Evolutionary conservation across 2,329 filamentous ascomycete genomes (phyloP).

Genomic region (Cladophialophora psammophila): DNA sequence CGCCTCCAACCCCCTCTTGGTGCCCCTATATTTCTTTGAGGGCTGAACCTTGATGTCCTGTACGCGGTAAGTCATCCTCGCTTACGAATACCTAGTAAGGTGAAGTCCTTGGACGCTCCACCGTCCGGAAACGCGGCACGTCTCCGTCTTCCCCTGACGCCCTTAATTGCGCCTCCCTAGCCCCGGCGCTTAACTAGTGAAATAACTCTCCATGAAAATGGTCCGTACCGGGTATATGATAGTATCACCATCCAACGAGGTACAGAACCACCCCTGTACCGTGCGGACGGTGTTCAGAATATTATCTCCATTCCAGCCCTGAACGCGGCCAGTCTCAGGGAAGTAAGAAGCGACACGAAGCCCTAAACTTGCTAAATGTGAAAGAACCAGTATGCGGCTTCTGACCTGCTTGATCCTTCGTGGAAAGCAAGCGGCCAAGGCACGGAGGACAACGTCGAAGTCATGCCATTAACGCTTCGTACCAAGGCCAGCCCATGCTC

Average conservation of each 20-base stretch:
- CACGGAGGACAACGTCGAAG: no score
- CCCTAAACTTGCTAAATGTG: neutral
- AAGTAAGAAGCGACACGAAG: neutral
- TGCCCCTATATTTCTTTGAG: neutral
- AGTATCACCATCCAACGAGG: neutral
- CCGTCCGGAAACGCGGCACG: conserved; percentile 7
- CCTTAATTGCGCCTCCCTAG: conserved; percentile 1
- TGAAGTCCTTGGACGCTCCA: no score
- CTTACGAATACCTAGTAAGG: no score
- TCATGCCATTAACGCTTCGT: no score
- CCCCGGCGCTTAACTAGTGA: conserved; percentile 4
- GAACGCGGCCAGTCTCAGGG: conserved; percentile 6
- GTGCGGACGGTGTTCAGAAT: conserved; percentile 1
- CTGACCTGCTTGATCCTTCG: conserved; percentile 1
- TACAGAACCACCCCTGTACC: neutral
- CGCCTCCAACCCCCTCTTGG: conserved; percentile 3
- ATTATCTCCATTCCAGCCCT: neutral
- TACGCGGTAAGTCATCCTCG: neutral
- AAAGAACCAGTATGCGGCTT: conserved; percentile 6
- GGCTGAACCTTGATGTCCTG: neutral
- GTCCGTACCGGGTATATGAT: neutral
- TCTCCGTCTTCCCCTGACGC: conserved; percentile 11
- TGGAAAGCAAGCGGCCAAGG: neutral
- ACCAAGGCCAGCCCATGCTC: no score
- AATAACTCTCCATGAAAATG: neutral